Base-by-base conservation (phyloP, 169 alveolate species). In the Plasmodium adleri region DNA sequence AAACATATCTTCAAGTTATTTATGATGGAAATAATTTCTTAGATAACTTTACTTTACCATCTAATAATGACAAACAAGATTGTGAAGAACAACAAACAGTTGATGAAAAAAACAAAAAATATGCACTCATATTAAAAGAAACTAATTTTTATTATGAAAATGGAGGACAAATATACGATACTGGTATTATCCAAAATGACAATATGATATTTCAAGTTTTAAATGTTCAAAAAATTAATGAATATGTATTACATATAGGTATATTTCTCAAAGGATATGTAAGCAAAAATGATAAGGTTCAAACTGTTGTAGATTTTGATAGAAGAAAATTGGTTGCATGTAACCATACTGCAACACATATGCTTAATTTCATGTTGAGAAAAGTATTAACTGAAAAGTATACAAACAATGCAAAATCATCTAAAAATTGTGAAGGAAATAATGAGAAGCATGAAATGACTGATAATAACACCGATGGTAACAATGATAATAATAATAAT, bases 271-370 rank as follows among this genome's bases (percentile, higher is more conserved):
- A 74, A 24, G 90, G 90, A 26, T 13, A 13, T 28, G 74, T 73
- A 15, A 43, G 26, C 45, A 72, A 58, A 28, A 75, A 95, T 20
- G 92, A 74, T 39, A 75, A 50, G 45, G 72, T 90, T 3, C 70
- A 88, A 10, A 89, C 95, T 15, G 62, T 39, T 13, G 97, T 95
- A 22, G 96, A 96, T 88, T 96, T 92, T 91, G 92, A 78, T 26
- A 93, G 98, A 20, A 93, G 99, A n/a, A 93, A 94, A 26, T 83
- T 91, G 67, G 93, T 95, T 20, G 98, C 98, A 39, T 96, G 97
- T 88, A 97, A 97, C 90, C 99, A 97, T 95, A 96, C 98, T 0
- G 98, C 97, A 2, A 97, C 99, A 9, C 99, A 97, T 93, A 68
- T 97, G 62, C 91, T 97, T 66, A 97, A 96, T 88, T 96, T 89